These are phyloP conservation scores for Tolypocladium ophioglossoides DNA, from an alignment of 2,329 filamentous ascomycete genomes.

Conservation along the genomic window DNA sequence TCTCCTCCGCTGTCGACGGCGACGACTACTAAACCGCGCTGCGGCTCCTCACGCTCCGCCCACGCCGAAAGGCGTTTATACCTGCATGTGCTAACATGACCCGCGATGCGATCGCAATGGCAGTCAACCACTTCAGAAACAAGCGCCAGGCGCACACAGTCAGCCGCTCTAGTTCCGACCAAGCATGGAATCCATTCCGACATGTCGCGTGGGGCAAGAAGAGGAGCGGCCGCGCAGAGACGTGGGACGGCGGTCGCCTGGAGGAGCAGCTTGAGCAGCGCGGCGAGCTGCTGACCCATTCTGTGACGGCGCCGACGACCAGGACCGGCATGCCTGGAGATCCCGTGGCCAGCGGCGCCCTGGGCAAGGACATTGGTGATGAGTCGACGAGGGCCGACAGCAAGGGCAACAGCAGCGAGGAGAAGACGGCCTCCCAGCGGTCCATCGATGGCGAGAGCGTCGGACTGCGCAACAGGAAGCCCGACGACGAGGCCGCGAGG, in stretches of 20 bases:
- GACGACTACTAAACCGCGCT: not conserved
- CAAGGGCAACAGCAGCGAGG: conserved; percentile 8
- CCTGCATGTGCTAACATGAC: conserved; percentile 2
- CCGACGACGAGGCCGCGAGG: conserved; percentile 12
- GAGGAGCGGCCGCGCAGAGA: conserved; percentile 16
- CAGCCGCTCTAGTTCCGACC: conserved; percentile 26
- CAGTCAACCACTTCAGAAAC: conserved; percentile 36
- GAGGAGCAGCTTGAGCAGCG: conserved; percentile 18
- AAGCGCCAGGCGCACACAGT: conserved; percentile 33
- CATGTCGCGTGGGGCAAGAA: conserved; percentile 26
- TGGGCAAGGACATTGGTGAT: conserved; percentile 10
- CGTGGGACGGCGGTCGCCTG: conserved; percentile 22
- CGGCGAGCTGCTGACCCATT: conserved; percentile 23
- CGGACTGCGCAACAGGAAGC: conserved; percentile 20
- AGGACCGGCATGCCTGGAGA: conserved; percentile 9
- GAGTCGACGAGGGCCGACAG: conserved; percentile 9
- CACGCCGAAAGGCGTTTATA: not conserved
- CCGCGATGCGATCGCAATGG: conserved; percentile 6
- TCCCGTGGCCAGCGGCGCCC: conserved; percentile 13
- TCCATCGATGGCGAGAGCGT: conserved; percentile 11
- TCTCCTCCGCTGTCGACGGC: not conserved
- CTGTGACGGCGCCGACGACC: conserved; percentile 21
- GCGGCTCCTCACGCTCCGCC: not conserved
- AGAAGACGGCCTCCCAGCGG: conserved; percentile 9
- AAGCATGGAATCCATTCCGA: conserved; percentile 33